phyloP scores from a whole-genome alignment of 768 basidiomycete species.

The Infundibulicybe gibba region DNA sequence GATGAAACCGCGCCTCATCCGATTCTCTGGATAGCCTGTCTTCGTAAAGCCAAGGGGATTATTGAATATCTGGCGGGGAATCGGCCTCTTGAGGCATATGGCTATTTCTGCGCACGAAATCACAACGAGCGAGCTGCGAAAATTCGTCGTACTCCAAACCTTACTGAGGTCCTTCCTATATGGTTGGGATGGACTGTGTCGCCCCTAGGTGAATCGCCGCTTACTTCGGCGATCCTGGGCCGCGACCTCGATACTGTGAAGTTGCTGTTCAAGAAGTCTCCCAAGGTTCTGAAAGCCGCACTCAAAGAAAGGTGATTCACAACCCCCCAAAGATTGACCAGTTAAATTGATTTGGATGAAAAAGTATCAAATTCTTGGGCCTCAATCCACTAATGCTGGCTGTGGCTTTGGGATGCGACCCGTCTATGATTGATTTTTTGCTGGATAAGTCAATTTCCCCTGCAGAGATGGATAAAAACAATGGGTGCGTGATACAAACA shows the following conservation, averaged over 20 bases:
- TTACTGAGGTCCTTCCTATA: slow-evolving; percentile 38
- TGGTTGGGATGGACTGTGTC: slow-evolving; percentile 50
- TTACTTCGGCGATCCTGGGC: slow-evolving; percentile 39
- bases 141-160: slow-evolving; percentile 31
- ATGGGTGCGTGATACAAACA: slow-evolving; percentile 33
- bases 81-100: slow-evolving; percentile 47
- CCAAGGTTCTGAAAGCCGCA: slow-evolving; percentile 34
- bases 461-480: slow-evolving; percentile 31
- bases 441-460: slow-evolving; percentile 43
- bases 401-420: slow-evolving; percentile 20
- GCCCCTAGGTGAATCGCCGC: slow-evolving; percentile 47
- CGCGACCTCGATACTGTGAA: slow-evolving; percentile 37
- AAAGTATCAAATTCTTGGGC: slow-evolving; percentile 42
- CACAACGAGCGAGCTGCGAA: slow-evolving; percentile 38
- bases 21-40: slow-evolving; percentile 43
- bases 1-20: slow-evolving; percentile 13
- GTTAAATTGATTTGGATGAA: not conserved
- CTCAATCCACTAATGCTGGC: slow-evolving; percentile 45
- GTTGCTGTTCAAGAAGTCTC: slow-evolving; percentile 36
- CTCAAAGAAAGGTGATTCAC: slow-evolving; percentile 36
- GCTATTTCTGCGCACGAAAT: slow-evolving; percentile 39
- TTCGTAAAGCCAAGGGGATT: slow-evolving; percentile 23
- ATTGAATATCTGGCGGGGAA: slow-evolving; percentile 46
- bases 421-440: slow-evolving; percentile 45
- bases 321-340: too few species aligned